Conservation (phyloP, 177 flowering plant species). For the Telopea speciosissima region DNA sequence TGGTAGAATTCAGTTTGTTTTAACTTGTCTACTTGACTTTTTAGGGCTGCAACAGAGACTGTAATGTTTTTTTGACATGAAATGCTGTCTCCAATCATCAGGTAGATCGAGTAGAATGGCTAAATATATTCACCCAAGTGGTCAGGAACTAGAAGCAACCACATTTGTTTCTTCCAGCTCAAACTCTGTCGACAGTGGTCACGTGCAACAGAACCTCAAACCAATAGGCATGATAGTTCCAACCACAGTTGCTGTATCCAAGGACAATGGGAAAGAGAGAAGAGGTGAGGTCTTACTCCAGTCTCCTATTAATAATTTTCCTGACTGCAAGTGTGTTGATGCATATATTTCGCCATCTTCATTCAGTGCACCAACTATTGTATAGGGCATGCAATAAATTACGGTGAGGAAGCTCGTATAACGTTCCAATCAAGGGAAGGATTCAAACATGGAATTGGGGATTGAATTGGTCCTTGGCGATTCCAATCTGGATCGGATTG, state of each 20-base stretch:
- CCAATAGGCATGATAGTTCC: neutral
- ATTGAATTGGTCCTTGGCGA: too few species aligned
- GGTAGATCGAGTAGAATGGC: conserved; percentile 9
- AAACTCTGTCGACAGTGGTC: neutral
- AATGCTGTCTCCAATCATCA: neutral
- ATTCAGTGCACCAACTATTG: too few species aligned
- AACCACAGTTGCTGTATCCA: neutral
- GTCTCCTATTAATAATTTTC: neutral
- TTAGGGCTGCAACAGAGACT: neutral
- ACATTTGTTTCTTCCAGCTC: conserved; percentile 5
- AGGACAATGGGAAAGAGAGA: neutral
- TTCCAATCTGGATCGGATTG: too few species aligned
- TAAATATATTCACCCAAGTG: neutral
- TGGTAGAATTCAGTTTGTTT: neutral
- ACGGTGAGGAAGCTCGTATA: neutral
- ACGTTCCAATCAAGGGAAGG: neutral
- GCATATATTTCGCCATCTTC: neutral
- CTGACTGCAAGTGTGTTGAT: neutral
- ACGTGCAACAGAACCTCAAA: conserved; percentile 1
- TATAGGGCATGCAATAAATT: neutral
- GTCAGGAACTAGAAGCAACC: conserved; percentile 1
- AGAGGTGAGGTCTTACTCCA: conserved; percentile 13
- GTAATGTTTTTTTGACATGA: neutral
- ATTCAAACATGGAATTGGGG: too few species aligned
- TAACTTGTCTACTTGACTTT: neutral